phyloP scores from a whole-genome alignment of 2,329 filamentous ascomycete species.

The Pseudogymnoascus sp. region DNA sequence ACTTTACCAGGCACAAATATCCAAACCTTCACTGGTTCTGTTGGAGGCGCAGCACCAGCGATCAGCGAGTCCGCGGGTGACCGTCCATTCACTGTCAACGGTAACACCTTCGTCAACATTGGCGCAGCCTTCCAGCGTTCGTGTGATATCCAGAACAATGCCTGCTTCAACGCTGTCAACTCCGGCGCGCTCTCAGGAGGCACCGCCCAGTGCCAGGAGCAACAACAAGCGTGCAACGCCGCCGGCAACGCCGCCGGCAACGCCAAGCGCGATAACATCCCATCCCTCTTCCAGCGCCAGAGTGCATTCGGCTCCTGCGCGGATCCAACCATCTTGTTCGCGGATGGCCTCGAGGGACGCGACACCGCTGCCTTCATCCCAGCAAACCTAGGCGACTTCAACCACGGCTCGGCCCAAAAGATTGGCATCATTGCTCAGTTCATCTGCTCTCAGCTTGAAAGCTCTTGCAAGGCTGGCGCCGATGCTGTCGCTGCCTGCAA shows the following conservation, averaged over 20 bases:
- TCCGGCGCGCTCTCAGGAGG: constrained; percentile 34
- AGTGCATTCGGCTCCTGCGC: neutral
- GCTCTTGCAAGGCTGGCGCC: no score
- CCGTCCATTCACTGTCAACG: constrained; percentile 48
- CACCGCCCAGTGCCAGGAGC: constrained; percentile 44
- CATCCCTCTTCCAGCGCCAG: constrained; percentile 14
- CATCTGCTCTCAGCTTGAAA: no score
- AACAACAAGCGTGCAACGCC: constrained; percentile 39
- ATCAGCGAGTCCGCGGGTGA: constrained; percentile 36
- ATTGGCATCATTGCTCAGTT: no score
- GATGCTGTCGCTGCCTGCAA: no score
- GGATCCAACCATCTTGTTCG: no score
- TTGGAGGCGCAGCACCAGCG: constrained; percentile 44
- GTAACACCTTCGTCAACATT: constrained; percentile 48
- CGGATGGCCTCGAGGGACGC: no score
- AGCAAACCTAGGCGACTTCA: no score
- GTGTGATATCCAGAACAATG: constrained; percentile 56
- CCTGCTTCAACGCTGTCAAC: constrained; percentile 49
- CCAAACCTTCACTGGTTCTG: constrained; percentile 35
- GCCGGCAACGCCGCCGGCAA: constrained; percentile 25
- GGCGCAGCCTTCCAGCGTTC: constrained; percentile 48
- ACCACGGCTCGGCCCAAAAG: no score
- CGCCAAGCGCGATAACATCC: constrained; percentile 16
- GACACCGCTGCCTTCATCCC: no score
- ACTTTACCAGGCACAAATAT: constrained; percentile 25